Percentiles rank a stretch among this genome's conserved stretches.
Conservation (phyloP, 1,139 yeast species). For the Scheffersomyces quercinus region DNA sequence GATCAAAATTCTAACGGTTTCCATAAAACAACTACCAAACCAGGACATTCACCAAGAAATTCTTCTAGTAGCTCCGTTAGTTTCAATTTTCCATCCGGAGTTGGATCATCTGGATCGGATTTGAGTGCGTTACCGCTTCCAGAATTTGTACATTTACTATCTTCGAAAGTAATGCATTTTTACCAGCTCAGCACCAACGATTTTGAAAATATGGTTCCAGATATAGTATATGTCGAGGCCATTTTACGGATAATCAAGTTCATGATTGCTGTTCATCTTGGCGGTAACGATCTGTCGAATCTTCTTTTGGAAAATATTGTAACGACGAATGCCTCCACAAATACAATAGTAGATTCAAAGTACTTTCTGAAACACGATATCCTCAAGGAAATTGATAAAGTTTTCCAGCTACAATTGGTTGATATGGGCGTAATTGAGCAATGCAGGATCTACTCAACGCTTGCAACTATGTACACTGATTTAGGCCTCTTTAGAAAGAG, state of each 20-base stretch:
- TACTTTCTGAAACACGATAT: conserved; percentile 40
- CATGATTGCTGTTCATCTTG: conserved; percentile 52
- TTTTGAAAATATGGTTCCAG: conserved; percentile 80
- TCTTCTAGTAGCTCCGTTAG: conserved; percentile 27
- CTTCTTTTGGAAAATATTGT: conserved; percentile 35
- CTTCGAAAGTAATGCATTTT: conserved; percentile 50
- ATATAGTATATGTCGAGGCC: conserved; percentile 73
- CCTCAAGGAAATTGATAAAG: conserved; percentile 50
- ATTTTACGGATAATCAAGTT: conserved; percentile 64
- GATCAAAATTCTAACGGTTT: conserved; percentile 13
- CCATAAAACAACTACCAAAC: conserved; percentile 3
- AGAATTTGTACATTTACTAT: conserved; percentile 49
- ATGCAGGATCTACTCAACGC: conserved; percentile 60
- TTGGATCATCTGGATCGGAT: conserved; percentile 22
- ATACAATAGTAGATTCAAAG: conserved; percentile 15
- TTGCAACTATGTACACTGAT: conserved; percentile 65
- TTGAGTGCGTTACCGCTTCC: conserved; percentile 33
- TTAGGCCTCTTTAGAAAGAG: conserved; percentile 67
- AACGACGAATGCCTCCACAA: conserved; percentile 36
- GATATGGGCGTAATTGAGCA: conserved; percentile 55
- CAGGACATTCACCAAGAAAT: conserved; percentile 32
- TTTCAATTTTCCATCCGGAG: conserved; percentile 10
- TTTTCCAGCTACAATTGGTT: conserved; percentile 38
- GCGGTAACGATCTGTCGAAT: conserved; percentile 39
- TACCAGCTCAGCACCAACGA: conserved; percentile 63